A percentile compares a stretch with the other conserved stretches of the same genome.
Conservation (phyloP, 169 alveolate species). For the Cryptosporidium canis region DNA sequence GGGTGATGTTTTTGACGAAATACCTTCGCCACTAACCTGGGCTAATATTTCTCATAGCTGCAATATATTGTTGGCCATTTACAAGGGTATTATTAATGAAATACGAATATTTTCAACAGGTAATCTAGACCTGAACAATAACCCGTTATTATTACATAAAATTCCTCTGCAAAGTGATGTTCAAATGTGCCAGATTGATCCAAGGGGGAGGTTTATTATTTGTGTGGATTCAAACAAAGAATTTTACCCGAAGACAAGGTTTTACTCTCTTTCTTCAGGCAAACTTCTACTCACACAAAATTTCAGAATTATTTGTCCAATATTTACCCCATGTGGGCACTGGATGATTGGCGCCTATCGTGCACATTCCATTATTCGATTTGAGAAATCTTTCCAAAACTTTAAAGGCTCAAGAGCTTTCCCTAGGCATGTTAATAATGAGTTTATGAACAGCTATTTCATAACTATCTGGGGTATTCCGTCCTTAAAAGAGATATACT, state of each 20-base stretch:
- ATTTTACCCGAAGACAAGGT: slow-evolving; percentile 7
- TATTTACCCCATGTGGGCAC: slow-evolving; percentile 44
- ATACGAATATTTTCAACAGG: slow-evolving; percentile 4
- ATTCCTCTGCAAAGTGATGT: slow-evolving; percentile 25
- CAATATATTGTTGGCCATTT: neutral
- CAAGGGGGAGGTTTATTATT: slow-evolving; percentile 22
- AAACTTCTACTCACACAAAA: neutral
- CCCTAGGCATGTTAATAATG: neutral
- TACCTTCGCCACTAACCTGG: slow-evolving; percentile 16
- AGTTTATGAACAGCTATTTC: neutral
- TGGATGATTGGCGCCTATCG: slow-evolving; percentile 4
- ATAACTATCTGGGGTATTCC: slow-evolving; percentile 35
- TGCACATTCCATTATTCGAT: neutral
- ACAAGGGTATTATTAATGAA: slow-evolving; percentile 39
- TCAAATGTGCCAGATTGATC: slow-evolving; percentile 35
- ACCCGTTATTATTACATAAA: neutral
- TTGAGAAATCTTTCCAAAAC: neutral
- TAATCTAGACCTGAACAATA: neutral
- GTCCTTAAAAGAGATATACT: neutral
- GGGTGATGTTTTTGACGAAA: neutral
- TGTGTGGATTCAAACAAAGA: slow-evolving; percentile 55
- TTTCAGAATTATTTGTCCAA: slow-evolving; percentile 31
- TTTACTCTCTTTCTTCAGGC: slow-evolving; percentile 21
- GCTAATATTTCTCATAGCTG: neutral
- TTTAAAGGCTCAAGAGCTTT: neutral